phyloP scores from a whole-genome alignment of 2,329 filamentous ascomycete species.

The Colletotrichum kahawae region DNA sequence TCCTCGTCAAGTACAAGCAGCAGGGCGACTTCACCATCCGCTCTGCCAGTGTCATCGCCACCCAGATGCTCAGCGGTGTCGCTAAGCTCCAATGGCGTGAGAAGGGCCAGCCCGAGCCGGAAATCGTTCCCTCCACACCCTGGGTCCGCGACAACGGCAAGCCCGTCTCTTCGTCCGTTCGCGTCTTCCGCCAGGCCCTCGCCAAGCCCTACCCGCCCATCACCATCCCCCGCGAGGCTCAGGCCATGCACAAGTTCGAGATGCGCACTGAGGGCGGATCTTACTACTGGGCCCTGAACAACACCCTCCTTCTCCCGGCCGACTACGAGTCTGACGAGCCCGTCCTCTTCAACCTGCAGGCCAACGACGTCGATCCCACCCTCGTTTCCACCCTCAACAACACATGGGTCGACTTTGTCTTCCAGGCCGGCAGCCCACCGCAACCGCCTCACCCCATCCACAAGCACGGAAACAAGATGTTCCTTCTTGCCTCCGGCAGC shows the following conservation, averaged over 20 bases:
- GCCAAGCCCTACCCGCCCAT: conserved; percentile 54
- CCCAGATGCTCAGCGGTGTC: conserved; percentile 60
- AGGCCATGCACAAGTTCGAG: conserved; percentile 49
- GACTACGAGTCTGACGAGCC: conserved; percentile 43
- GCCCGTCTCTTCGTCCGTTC: conserved; percentile 42
- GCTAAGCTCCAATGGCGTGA: conserved; percentile 48
- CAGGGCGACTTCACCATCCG: conserved; percentile 60
- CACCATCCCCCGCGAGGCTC: conserved; percentile 43
- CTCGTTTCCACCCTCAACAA: conserved; percentile 51
- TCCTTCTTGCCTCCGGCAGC: conserved; percentile 55
- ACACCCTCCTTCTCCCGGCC: conserved; percentile 43
- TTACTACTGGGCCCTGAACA: conserved; percentile 60
- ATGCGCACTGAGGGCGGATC: conserved; percentile 46
- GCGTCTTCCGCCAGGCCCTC: conserved; percentile 46
- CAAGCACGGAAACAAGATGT: conserved; percentile 69
- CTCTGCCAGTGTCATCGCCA: conserved; percentile 49
- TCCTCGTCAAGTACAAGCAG: conserved; percentile 51
- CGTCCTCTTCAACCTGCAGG: conserved; percentile 49
- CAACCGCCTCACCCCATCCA: conserved; percentile 66
- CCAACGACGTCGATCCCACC: conserved; percentile 41
- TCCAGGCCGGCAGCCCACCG: conserved; percentile 45
- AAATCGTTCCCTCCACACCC: conserved; percentile 33
- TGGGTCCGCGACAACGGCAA: conserved; percentile 56
- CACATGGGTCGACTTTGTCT: conserved; percentile 62
- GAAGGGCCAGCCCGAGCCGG: conserved; percentile 21